These are phyloP conservation scores for Nakazawaea peltata DNA, from an alignment of 805 yeast genomes.

Conservation along the genomic window DNA sequence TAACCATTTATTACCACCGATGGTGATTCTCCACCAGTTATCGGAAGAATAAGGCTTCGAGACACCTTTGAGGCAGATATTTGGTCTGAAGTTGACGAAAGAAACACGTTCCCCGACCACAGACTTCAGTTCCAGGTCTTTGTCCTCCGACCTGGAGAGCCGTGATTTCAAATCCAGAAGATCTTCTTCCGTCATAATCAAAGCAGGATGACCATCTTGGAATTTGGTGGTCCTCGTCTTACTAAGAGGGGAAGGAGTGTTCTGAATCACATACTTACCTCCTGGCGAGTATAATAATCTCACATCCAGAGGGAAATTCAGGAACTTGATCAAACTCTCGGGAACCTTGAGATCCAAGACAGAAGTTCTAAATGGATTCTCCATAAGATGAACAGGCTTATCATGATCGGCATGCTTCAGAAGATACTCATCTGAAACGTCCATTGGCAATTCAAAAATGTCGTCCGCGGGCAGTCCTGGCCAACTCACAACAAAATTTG, in stretches of 20 bases:
- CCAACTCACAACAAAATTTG: constrained; percentile 11
- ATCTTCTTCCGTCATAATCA: constrained; percentile 18
- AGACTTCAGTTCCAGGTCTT: constrained; percentile 12
- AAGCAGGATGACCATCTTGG: constrained; percentile 23
- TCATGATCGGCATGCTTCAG: neutral
- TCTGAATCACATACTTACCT: constrained; percentile 20
- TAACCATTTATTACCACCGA: no score
- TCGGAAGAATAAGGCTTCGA: no score
- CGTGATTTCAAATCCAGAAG: constrained; percentile 12
- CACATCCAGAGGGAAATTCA: constrained; percentile 15
- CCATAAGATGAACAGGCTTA: constrained; percentile 16
- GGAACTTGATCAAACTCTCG: constrained; percentile 11
- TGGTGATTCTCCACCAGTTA: no score
- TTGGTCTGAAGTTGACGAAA: no score
- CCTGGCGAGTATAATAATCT: constrained; percentile 16
- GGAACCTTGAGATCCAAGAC: constrained; percentile 16
- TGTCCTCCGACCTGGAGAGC: constrained; percentile 13
- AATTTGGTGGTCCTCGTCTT: constrained; percentile 15
- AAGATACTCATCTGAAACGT: constrained; percentile 10
- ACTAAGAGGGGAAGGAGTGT: constrained; percentile 14
- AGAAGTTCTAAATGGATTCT: constrained; percentile 13
- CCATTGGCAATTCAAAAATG: no score
- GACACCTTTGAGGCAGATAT: no score
- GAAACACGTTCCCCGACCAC: constrained; percentile 15
- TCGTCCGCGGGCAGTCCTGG: no score